Conservation (phyloP, 164 flowering plant genomes). For the Macadamia tetraphylla region DNA sequence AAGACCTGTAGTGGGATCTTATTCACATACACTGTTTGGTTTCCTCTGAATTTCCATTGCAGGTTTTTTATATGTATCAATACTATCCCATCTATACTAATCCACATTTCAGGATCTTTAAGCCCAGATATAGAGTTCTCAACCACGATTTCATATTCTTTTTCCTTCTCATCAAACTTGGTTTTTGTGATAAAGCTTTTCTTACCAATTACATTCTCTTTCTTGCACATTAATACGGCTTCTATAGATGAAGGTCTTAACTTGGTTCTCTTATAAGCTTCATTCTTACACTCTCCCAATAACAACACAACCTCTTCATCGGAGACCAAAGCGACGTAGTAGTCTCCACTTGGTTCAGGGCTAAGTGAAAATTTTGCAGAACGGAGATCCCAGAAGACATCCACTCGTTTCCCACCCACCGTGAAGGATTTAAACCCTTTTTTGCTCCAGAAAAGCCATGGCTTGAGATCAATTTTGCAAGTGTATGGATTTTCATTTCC, state of each 20-base stretch:
- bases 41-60: conserved; percentile 74
- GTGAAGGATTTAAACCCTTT: conserved; percentile 73
- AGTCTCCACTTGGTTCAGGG: conserved; percentile 67
- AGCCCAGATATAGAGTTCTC: conserved; percentile 60
- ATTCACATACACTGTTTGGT: conserved; percentile 41
- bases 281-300: conserved; percentile 75
- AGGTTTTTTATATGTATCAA: conserved; percentile 43
- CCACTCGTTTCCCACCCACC: conserved; percentile 49
- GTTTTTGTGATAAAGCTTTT: conserved; percentile 71
- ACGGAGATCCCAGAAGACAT: conserved; percentile 79
- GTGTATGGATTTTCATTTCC: conserved; percentile 28
- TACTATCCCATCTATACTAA: conserved; percentile 55
- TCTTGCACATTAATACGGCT: conserved; percentile 49
- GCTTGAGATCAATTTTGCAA: conserved; percentile 86
- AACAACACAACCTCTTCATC: conserved; percentile 77
- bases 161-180: conserved; percentile 48
- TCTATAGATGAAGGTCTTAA: conserved; percentile 67
- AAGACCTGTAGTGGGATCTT: conserved; percentile 43
- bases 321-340: conserved; percentile 68
- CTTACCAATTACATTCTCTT: conserved; percentile 69
- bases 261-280: conserved; percentile 73
- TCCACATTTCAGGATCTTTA: conserved; percentile 71
- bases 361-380: conserved; percentile 64
- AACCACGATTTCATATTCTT: conserved; percentile 68
- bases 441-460: conserved; percentile 95